Percentiles rank a stretch among this genome's conserved stretches.
These are phyloP conservation scores for Petrea volubilis DNA, from an alignment of 257 asterid species.

Conservation along the genomic window DNA sequence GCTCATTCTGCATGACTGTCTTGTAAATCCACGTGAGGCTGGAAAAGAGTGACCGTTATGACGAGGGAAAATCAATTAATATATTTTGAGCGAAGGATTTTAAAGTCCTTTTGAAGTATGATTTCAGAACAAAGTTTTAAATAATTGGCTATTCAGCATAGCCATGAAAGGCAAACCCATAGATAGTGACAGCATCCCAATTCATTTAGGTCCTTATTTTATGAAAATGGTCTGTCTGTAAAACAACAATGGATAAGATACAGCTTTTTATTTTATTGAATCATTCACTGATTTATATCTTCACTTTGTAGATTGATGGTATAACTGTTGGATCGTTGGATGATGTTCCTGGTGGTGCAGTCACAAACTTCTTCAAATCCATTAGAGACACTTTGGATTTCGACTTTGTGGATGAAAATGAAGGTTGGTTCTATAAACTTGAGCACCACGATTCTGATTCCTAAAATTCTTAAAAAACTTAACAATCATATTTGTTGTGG, in stretches of 20 bases:
- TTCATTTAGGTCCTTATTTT: not conserved
- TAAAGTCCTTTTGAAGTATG: slow-evolving; percentile 17
- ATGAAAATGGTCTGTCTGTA: not conserved
- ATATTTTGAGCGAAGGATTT: too few relatives aligned
- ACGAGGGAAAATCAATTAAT: too few relatives aligned
- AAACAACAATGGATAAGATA: not conserved
- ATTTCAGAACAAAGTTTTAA: not conserved
- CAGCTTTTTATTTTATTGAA: not conserved
- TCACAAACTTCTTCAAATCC: slow-evolving; percentile 79
- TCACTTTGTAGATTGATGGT: slow-evolving; percentile 67
- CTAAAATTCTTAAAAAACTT: slow-evolving; percentile 9
- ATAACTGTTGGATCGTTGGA: slow-evolving; percentile 77
- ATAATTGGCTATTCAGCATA: too few relatives aligned
- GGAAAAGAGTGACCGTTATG: too few relatives aligned
- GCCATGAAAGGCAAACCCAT: too few relatives aligned
- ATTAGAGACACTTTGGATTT: slow-evolving; percentile 80
- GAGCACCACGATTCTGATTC: slow-evolving; percentile 3
- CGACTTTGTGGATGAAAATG: slow-evolving; percentile 91
- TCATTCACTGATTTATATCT: slow-evolving; percentile 4
- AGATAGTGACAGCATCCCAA: not conserved
- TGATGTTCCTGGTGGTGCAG: slow-evolving; percentile 88
- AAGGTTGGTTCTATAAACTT: slow-evolving; percentile 55
- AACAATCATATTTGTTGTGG: not conserved
- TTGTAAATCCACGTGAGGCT: too few relatives aligned
- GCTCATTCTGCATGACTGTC: not conserved